A percentile compares a stretch with the other conserved stretches of the same genome.
Conservation (phyloP, 495 filamentous ascomycete species). For the Annulohypoxylon bovei region DNA sequence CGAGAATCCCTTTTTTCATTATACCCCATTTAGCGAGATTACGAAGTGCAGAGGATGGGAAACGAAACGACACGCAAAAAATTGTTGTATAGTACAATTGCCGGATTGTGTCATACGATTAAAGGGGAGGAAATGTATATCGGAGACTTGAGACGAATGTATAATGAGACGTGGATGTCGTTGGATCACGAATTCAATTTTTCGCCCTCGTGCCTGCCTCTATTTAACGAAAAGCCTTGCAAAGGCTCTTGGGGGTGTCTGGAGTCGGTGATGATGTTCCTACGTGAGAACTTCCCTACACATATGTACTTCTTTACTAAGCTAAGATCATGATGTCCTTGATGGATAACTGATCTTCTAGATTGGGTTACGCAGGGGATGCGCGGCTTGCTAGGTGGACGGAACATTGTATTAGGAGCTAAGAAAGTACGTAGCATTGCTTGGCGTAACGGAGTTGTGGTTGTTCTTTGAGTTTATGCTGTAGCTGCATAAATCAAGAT, state of each 20-base stretch:
- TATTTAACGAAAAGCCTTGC: background rate
- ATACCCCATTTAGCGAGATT: constrained; percentile 32
- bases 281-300: background rate
- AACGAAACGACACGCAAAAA: constrained; percentile 1
- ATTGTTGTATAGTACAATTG: constrained; percentile 6
- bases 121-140: constrained; percentile 12
- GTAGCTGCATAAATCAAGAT: constrained; percentile 10
- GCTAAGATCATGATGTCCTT: constrained; percentile 19
- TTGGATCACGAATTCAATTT: constrained; percentile 24
- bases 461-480: background rate
- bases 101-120: constrained; percentile 1
- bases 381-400: constrained; percentile 1
- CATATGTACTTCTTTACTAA: background rate
- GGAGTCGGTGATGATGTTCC: background rate
- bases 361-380: background rate
- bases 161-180: constrained; percentile 23
- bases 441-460: constrained; percentile 32
- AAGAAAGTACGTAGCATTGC: constrained; percentile 6
- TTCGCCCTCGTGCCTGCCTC: background rate
- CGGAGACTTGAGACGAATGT: constrained; percentile 22
- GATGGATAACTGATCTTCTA: constrained; percentile 23
- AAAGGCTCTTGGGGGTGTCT: background rate
- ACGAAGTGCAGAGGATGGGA: constrained; percentile 3
- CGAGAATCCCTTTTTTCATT: constrained; percentile 1
- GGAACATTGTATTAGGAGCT: constrained; percentile 4